Evolutionary conservation across 2,329 filamentous ascomycete genomes (phyloP).

Genomic region (Arthrinium phaeospermum): DNA sequence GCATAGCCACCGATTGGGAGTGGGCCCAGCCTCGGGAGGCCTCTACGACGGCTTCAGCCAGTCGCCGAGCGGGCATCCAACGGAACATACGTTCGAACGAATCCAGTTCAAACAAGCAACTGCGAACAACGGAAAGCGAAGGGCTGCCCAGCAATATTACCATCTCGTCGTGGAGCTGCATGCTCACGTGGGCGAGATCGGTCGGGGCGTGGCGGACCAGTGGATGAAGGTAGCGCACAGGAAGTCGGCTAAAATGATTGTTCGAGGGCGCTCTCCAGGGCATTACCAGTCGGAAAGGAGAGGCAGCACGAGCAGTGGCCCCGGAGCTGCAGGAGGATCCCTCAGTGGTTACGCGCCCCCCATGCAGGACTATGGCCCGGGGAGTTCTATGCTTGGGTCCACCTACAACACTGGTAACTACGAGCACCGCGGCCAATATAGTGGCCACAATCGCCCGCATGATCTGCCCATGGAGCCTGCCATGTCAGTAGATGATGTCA

Average conservation of each 20-base stretch:
- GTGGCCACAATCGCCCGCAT: constrained; percentile 46
- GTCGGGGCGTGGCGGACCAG: constrained; percentile 52
- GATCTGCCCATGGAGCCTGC: constrained; percentile 53
- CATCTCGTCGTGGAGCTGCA: constrained; percentile 87
- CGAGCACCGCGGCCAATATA: constrained; percentile 49
- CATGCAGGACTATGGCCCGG: constrained; percentile 45
- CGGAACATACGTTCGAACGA: constrained; percentile 76
- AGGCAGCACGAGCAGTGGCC: constrained; percentile 71
- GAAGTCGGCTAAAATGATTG: constrained; percentile 82
- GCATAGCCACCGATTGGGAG: constrained; percentile 40
- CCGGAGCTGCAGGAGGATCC: constrained; percentile 44
- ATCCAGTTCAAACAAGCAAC: constrained; percentile 96
- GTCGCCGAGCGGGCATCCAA: constrained; percentile 47
- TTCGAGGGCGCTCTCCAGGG: constrained; percentile 82
- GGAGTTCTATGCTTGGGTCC: constrained; percentile 47
- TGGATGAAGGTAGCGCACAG: constrained; percentile 75
- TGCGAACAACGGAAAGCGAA: constrained; percentile 89
- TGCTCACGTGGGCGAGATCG: constrained; percentile 72
- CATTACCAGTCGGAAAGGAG: constrained; percentile 77
- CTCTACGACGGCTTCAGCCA: constrained; percentile 47
- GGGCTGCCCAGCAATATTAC: constrained; percentile 91
- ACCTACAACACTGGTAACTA: constrained; percentile 44
- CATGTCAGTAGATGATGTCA: constrained; percentile 29
- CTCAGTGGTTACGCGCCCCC: constrained; percentile 52
- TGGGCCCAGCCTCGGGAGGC: constrained; percentile 31